Percentiles rank a stretch among this genome's conserved stretches.
Conservation (phyloP, 169 alveolate species). For the Babesia caballi region DNA sequence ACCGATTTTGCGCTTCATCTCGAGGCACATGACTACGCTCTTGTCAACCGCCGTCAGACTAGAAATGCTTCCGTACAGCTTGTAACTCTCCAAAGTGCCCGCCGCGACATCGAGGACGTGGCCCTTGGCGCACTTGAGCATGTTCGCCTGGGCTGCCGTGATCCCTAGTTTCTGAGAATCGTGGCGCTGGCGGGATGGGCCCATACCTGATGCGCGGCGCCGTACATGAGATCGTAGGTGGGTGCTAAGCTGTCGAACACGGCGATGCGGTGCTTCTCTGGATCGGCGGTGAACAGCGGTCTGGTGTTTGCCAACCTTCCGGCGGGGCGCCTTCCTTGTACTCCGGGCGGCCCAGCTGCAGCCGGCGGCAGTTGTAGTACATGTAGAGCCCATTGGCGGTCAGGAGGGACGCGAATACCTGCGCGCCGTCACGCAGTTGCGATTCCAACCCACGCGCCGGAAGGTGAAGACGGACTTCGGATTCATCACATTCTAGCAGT, state of each 20-base stretch:
- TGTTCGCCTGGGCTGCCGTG: slow-evolving; percentile 42
- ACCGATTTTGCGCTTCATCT: slow-evolving; percentile 70
- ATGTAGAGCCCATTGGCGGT: slow-evolving; percentile 29
- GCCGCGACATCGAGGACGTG: slow-evolving; percentile 76
- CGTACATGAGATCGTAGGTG: slow-evolving; percentile 40
- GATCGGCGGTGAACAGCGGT: background rate
- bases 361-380: slow-evolving; percentile 11
- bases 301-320: background rate
- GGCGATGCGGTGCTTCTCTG: slow-evolving; percentile 58
- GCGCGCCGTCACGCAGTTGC: background rate
- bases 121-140: slow-evolving; percentile 69
- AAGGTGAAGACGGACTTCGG: slow-evolving; percentile 29
- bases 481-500: too few relatives aligned
- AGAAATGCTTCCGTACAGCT: slow-evolving; percentile 61
- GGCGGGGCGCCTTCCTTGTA: slow-evolving; percentile 40
- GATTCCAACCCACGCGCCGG: slow-evolving; percentile 11
- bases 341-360: slow-evolving; percentile 32
- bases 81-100: slow-evolving; percentile 71
- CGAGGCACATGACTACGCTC: slow-evolving; percentile 71
- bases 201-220: slow-evolving; percentile 12
- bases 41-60: slow-evolving; percentile 72
- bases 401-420: slow-evolving; percentile 29
- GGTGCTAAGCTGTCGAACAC: slow-evolving; percentile 54
- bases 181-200: background rate
- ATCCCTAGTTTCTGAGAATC: slow-evolving; percentile 26